Percentiles rank a stretch among this genome's conserved stretches.
These are phyloP conservation scores for Cardamine occulta DNA, from an alignment of 345 rosid species.

Conservation along the genomic window DNA sequence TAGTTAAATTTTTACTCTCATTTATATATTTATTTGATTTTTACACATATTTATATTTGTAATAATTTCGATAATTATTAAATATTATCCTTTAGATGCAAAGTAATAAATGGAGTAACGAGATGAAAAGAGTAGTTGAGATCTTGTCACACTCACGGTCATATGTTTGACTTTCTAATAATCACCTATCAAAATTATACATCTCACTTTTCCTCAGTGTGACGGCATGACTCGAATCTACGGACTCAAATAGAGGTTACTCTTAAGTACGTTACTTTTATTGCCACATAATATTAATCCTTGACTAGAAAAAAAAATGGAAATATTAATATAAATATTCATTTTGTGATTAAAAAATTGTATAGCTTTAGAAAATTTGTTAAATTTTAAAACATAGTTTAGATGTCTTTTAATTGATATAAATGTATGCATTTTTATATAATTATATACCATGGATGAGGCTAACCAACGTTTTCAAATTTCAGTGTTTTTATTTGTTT, in stretches of 20 bases:
- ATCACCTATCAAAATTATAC: background rate
- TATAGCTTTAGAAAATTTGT: no score
- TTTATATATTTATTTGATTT: background rate
- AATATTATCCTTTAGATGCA: constrained; percentile 13
- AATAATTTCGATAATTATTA: background rate
- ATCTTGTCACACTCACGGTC: constrained; percentile 26
- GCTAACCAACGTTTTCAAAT: background rate
- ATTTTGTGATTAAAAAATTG: no score
- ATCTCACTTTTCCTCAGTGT: no score
- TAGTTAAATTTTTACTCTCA: constrained; percentile 13
- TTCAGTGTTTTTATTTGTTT: background rate
- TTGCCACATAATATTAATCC: no score
- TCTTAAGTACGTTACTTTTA: background rate
- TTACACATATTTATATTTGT: background rate
- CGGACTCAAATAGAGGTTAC: background rate
- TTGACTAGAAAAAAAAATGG: no score
- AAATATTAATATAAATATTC: no score
- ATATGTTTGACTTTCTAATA: constrained; percentile 19
- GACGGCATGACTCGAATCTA: background rate
- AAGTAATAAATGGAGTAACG: constrained; percentile 38
- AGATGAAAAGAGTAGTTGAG: constrained; percentile 29
- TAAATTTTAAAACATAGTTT: no score
- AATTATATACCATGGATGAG: no score
- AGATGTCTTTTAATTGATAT: no score
- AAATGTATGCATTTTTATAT: no score